Evolutionary conservation across 148 eudicot species (phyloP).

Genomic region (Chenopodium formosanum): DNA sequence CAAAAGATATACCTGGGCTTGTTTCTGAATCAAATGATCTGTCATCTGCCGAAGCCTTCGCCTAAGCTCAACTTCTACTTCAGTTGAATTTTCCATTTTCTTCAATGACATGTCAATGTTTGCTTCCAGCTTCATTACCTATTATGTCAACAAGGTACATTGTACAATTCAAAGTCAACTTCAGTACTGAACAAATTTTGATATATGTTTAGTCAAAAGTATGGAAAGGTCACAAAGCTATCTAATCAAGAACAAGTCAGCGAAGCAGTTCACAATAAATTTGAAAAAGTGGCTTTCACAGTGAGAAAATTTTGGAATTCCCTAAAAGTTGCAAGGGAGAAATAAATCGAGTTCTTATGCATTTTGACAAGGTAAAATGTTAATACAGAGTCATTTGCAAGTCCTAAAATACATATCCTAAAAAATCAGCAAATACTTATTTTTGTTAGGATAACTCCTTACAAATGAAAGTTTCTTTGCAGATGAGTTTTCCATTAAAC

Average conservation of each 20-base stretch:
- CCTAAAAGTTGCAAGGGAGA: neutral
- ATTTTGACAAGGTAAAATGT: neutral
- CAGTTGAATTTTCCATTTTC: conserved; percentile 74
- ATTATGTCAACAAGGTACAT: conserved; percentile 10
- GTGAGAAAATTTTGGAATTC: neutral
- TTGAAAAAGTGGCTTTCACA: neutral
- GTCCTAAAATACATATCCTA: neutral
- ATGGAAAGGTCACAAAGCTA: conserved; percentile 4
- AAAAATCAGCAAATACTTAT: neutral
- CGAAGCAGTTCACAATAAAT: neutral
- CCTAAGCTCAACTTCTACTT: conserved; percentile 85
- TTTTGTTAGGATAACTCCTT: neutral
- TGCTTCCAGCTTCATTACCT: conserved; percentile 67
- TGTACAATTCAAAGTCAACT: neutral
- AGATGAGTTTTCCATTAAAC: neutral
- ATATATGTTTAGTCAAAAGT: neutral
- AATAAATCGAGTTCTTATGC: neutral
- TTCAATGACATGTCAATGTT: conserved; percentile 54
- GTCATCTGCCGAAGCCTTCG: conserved; percentile 88
- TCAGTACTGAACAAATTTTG: neutral
- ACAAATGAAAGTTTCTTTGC: neutral
- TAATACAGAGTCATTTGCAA: neutral
- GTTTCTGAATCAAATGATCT: conserved; percentile 95
- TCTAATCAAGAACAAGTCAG: neutral
- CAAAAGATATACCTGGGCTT: conserved; percentile 58